Percentiles rank a stretch among this genome's conserved stretches.
phyloP scores from a whole-genome alignment of 805 yeast genomes.

The Saturnispora quitensis region DNA sequence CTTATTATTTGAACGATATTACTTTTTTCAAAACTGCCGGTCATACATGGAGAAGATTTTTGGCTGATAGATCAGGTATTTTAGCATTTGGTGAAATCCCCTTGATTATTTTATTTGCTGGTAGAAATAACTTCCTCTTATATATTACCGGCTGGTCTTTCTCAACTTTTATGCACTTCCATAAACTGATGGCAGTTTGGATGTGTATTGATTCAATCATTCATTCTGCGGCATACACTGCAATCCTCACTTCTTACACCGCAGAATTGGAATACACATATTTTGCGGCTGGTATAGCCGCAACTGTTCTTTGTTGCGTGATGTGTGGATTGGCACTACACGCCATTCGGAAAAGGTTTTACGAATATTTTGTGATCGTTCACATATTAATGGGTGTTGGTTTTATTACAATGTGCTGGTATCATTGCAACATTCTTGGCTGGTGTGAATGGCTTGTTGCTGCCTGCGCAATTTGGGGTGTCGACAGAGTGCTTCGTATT shows the following conservation, averaged over 20 bases:
- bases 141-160: conserved; percentile 37
- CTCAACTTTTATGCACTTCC: conserved; percentile 42
- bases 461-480: conserved; percentile 39
- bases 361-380: conserved; percentile 51
- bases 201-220: conserved; percentile 31
- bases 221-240: conserved; percentile 32
- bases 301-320: conserved; percentile 33
- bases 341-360: conserved; percentile 40
- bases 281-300: conserved; percentile 30
- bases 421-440: conserved; percentile 40
- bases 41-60: conserved; percentile 26
- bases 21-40: conserved; percentile 24
- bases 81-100: conserved; percentile 34
- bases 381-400: conserved; percentile 50
- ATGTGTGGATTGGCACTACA: conserved; percentile 42
- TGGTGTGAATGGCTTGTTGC: conserved; percentile 29
- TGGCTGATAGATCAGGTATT: conserved; percentile 33
- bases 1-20: conserved; percentile 12
- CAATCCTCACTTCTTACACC: conserved; percentile 9
- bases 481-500: conserved; percentile 43
- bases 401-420: conserved; percentile 48
- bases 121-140: conserved; percentile 36
- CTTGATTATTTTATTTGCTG: conserved; percentile 36
- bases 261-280: conserved; percentile 11
- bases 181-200: conserved; percentile 56